Evolutionary conservation across 2,329 filamentous ascomycete species (phyloP), one percentile per base, ranked within the genome.

Genomic region (Paecilomyces dactylethromorphus): DNA sequence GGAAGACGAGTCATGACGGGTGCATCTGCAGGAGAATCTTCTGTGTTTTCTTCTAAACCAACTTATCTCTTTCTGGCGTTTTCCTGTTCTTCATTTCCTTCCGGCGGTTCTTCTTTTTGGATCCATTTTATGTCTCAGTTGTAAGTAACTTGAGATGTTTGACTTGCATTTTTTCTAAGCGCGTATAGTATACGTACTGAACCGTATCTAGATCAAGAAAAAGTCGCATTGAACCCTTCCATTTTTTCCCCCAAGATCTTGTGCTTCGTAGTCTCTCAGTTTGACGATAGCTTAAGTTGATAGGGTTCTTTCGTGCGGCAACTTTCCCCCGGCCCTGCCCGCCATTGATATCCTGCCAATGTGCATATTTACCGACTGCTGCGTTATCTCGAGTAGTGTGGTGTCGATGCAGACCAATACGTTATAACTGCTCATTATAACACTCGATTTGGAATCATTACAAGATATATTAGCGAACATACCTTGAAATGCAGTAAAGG

Each of bases 41-140:
- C 26, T 18, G 8, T 45, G n/a, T 45, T 18, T 18, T 18, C n/a
- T 45, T 21, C 39, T n/a, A n/a, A 18, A 18, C 13, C 15, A 7
- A 8, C 39, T 45, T 18, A n/a, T n/a, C 15, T 15, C 18, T 57
- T 59, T 55, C n/a, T 51, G 57, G 56, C 54, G 54, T 59, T 50
- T 59, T 56, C 39, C 52, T 33, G 53, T 60, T 61, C 62, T 56
- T 62, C 51, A 56, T 56, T 64, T 63, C 29, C 26, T 57, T 31
- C n/a, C 45, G 22, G 18, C 26, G 45, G 45, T 45, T 57, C 26
- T 52, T 11, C 45, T 3, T 26, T 24, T 45, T 32, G 31, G 22
- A 24, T 21, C 45, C 21, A 32, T 60, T 60, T 60, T 60, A 51
- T 63, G 56, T 63, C 65, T 65, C 58, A 60, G 59, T 64, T 63